These are phyloP conservation scores for Colletotrichum siamense DNA, from an alignment of 2,329 filamentous ascomycete genomes.

Conservation along the genomic window DNA sequence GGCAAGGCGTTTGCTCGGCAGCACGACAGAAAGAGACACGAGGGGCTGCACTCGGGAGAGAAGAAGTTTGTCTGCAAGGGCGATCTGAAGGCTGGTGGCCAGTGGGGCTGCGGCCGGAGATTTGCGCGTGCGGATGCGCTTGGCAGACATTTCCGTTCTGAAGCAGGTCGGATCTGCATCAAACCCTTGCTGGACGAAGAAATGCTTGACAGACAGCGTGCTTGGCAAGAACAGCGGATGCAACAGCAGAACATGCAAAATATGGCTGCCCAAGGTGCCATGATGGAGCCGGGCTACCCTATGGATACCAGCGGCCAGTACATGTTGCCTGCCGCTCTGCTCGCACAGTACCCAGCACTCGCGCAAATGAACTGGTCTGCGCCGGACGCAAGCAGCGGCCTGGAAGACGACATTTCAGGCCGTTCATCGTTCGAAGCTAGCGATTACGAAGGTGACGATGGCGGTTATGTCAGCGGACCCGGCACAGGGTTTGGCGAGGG, in stretches of 20 bases:
- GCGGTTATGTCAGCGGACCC: slow-evolving; percentile 69
- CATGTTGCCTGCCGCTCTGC: slow-evolving; percentile 81
- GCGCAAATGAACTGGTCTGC: slow-evolving; percentile 84
- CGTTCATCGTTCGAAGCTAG: slow-evolving; percentile 83
- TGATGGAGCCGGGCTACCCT: slow-evolving; percentile 66
- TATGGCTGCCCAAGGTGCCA: slow-evolving; percentile 56
- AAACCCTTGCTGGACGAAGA: slow-evolving; percentile 97
- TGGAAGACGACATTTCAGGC: slow-evolving; percentile 79
- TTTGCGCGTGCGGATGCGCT: slow-evolving; percentile 96
- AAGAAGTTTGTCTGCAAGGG: slow-evolving; percentile 99
- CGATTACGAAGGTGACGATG: slow-evolving; percentile 77
- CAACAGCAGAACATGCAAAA: slow-evolving; percentile 68
- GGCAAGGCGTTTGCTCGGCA: slow-evolving; percentile 97
- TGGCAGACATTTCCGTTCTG: slow-evolving; percentile 92
- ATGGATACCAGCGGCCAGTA: slow-evolving; percentile 65
- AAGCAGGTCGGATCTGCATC: slow-evolving; percentile 95
- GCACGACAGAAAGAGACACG: slow-evolving; percentile 96
- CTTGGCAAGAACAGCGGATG: slow-evolving; percentile 76
- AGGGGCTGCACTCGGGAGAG: slow-evolving; percentile 93
- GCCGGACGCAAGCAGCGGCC: slow-evolving; percentile 69
- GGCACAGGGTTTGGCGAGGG: slow-evolving; percentile 66
- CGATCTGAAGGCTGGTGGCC: slow-evolving; percentile 79
- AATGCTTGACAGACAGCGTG: slow-evolving; percentile 78
- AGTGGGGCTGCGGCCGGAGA: slow-evolving; percentile 91
- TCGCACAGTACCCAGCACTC: slow-evolving; percentile 93